Percentiles rank a stretch among this genome's conserved stretches.
Conservation (phyloP, 208 protist species). For the Acanthamoeba healyi region DNA sequence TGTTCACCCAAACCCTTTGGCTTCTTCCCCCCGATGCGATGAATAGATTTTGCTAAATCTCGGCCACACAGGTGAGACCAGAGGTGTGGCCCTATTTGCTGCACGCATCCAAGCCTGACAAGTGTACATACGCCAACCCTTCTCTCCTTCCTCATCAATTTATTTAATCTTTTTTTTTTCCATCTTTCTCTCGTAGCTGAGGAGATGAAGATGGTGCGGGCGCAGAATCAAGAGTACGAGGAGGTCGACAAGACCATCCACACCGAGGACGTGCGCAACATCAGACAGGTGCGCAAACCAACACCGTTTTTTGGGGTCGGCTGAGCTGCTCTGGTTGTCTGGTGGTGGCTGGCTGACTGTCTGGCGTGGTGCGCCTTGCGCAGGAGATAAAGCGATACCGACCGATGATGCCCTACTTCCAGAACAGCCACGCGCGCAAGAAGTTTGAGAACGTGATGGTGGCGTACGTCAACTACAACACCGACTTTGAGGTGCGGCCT, state of each 20-base stretch:
- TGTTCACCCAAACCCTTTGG: not conserved
- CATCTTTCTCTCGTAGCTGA: not conserved
- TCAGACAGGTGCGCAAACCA: not conserved
- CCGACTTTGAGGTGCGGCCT: conserved; percentile 72
- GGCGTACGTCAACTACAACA: conserved; percentile 81
- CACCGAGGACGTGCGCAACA: conserved; percentile 28
- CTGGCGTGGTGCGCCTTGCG: too few species aligned
- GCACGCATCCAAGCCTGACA: conserved; percentile 79
- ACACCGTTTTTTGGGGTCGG: too few species aligned
- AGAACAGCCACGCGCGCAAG: conserved; percentile 77
- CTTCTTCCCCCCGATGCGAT: not conserved
- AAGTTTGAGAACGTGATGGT: conserved; percentile 80
- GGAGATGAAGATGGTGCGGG: conserved; percentile 58
- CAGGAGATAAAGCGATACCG: conserved; percentile 46
- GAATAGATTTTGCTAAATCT: not conserved
- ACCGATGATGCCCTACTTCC: conserved; percentile 74
- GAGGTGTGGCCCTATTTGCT: conserved; percentile 85
- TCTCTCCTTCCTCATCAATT: conserved; percentile 13
- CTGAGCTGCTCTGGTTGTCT: not conserved
- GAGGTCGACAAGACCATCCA: conserved; percentile 84
- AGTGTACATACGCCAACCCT: conserved; percentile 60
- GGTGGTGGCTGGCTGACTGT: too few species aligned
- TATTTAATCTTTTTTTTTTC: conserved; percentile 67
- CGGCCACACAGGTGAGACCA: conserved; percentile 38
- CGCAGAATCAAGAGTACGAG: conserved; percentile 80